Evolutionary conservation across 2,329 filamentous ascomycete species (phyloP), one percentile per base, ranked within the genome.

Genomic region (Ceratocystis papillata): DNA sequence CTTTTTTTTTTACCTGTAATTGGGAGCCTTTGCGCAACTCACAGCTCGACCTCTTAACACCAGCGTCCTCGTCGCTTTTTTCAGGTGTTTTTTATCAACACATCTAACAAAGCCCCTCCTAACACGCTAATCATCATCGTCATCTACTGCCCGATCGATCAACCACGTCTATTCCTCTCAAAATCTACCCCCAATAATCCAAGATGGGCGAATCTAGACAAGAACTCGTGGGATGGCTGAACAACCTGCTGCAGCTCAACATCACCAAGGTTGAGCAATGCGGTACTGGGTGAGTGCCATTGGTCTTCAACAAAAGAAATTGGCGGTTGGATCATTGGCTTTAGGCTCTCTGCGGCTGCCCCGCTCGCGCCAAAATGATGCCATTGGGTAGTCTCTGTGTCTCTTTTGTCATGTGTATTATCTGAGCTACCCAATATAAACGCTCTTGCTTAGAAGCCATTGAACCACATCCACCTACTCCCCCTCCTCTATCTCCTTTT

Each of bases 201-300:
- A 78, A 76, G 72, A 86, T 86, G 83, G 81, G 83, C 76, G 83
- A 86, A 79, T 86, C 83, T 73, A 83, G 94, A 81, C 94, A 99
- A 79, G 94, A 99, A 80, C 85, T 99, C 72, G 82, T 99, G 72
- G 84, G 87, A 79, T 99, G 94, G 94, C 81, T 97, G 71, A 99
- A 99, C 82, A 93, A 89, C 82, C 88, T 99, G 69, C 86, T 99
- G 63, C 91, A 96, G 80, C 87, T 99, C 74, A 99, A 97, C 80
- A 86, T 99, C 73, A 97, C 89, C 73, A 97, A 96, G 79, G 90
- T 99, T 76, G 94, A 99, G 80, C 94, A 99, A 83, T 97, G 93
- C 77, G 94, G 94, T 76, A 97, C 93, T 74, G 94, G 93, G 93
- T 97, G 86, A 73, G 80, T 76, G 69, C 25, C 7, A 37, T 59